phyloP scores from a whole-genome alignment of 1,284 basidiomycete genomes.

The Cutaneotrichosporon daszewskae region DNA sequence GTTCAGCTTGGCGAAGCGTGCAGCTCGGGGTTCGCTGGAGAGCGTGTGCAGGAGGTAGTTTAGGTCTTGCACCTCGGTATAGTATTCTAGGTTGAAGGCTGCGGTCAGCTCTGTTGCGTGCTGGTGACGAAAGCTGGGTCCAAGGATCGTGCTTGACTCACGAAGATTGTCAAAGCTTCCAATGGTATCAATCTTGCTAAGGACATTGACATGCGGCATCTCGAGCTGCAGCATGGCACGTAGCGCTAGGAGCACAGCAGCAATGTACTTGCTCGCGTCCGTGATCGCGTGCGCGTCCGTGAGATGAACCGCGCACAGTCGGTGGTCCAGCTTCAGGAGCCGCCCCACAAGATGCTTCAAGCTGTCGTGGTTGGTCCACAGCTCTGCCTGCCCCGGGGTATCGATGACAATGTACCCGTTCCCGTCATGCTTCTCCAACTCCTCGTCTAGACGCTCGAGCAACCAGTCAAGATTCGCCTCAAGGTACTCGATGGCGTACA shows the following conservation, averaged over 20 bases:
- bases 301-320: constrained; percentile 87
- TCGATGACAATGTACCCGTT: constrained; percentile 82
- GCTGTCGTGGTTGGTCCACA: constrained; percentile 91
- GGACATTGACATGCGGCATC: constrained; percentile 88
- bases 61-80: constrained; percentile 95
- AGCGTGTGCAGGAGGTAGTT: constrained; percentile 78
- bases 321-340: constrained; percentile 69
- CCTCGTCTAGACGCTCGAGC: constrained; percentile 60
- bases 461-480: constrained; percentile 96
- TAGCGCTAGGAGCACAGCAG: constrained; percentile 82
- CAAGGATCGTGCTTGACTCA: constrained; percentile 51
- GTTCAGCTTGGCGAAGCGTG: constrained; percentile 72
- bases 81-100: constrained; percentile 98
- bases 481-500: constrained; percentile 96
- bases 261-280: constrained; percentile 90
- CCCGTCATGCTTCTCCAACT: constrained; percentile 45
- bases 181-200: constrained; percentile 91
- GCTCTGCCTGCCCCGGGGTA: constrained; percentile 93
- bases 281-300: constrained; percentile 97
- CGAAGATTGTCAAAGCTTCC: constrained; percentile 81
- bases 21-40: constrained; percentile 54
- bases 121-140: no score
- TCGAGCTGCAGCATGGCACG: constrained; percentile 98
- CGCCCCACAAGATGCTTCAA: constrained; percentile 71
- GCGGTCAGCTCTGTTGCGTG: constrained; percentile 7